Base-by-base conservation (phyloP, 176 grass and related monocot species). In the Typha latifolia region DNA sequence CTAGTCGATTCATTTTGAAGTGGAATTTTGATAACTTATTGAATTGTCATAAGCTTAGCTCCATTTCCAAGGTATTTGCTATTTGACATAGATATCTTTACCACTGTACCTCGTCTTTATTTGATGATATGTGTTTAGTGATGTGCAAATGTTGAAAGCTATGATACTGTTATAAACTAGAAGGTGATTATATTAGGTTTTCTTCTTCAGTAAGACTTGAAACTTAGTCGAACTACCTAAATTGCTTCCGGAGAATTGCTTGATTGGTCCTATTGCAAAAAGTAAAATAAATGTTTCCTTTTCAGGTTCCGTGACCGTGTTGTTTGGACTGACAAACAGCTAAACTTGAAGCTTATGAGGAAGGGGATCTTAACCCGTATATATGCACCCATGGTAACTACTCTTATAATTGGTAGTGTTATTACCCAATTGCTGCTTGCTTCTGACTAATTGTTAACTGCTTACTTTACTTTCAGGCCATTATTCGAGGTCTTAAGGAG, bases 301-400 rank as follows among this genome's bases (percentile, higher is more conserved):
- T 69, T 71, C 79, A 99, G 94, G 94, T 99, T 80, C 32, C 84
- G 75, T 12, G 94, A 99, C 74, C 94, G 84, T 87, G 94, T 99
- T 59, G 76, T 90, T 29, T 99, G 94, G 94, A 90, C 66, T 8
- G 86, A 99, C 81, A 99, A 87, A 66, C 85, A 92, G 61, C 66
- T 75, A 12, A 99, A 90, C 66, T 82, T 99, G 61, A 99, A 99
- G 70, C 85, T 99, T 72, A 59, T 99, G 48, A 85, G 94, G 71
- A 99, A 99, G 86, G 86, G 86, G 69, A 81, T 99, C 61, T 72
- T 90, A 51, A 87, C 94, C 67, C 94, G 94, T 48, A 87, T 99
- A 75, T 99, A 99, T 81, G 86, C 94, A 27, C 94, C 94, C 34
- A 99, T 90, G 94, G 94, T 92, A 76, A 86, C 14, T 49, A 21